Percentiles rank a stretch among this genome's conserved stretches.
These are phyloP conservation scores for Penicillium cataractarum DNA, from an alignment of 495 filamentous ascomycete genomes.

Conservation along the genomic window DNA sequence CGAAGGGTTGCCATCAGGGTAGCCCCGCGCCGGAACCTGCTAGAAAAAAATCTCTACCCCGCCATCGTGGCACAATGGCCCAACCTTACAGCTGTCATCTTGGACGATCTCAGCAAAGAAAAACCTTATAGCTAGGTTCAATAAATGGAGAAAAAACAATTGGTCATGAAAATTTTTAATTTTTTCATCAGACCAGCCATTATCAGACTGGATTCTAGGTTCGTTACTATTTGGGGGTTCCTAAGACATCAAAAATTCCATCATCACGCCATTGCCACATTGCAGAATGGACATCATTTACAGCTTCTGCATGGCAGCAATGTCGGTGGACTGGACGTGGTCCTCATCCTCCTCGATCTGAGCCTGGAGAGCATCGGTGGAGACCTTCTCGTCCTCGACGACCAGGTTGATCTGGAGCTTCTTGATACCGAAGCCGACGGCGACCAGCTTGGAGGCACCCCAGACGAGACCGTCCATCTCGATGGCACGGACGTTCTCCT, in stretches of 20 bases:
- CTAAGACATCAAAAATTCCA: constrained; percentile 44
- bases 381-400: constrained; percentile 96
- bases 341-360: constrained; percentile 91
- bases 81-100: background rate
- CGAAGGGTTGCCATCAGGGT: too few species aligned
- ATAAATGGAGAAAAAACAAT: background rate
- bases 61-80: too few species aligned
- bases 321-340: constrained; percentile 93
- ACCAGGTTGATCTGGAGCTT: constrained; percentile 99
- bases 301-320: constrained; percentile 91
- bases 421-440: constrained; percentile 97
- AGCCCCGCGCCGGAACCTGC: constrained; percentile 6
- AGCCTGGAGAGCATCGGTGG: constrained; percentile 81
- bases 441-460: constrained; percentile 88
- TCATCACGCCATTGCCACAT: constrained; percentile 46
- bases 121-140: background rate
- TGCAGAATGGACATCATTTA: constrained; percentile 56
- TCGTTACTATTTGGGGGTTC: constrained; percentile 33
- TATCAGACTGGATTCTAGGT: constrained; percentile 30
- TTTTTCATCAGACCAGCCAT: constrained; percentile 36
- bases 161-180: constrained; percentile 37
- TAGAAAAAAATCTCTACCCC: constrained; percentile 5
- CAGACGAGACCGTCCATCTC: constrained; percentile 94
- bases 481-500: constrained; percentile 81
- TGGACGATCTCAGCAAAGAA: background rate